Evolutionary conservation across 106 monocot species (phyloP), one percentile per base, ranked within the genome.

Genomic region (Dioscorea alata): DNA sequence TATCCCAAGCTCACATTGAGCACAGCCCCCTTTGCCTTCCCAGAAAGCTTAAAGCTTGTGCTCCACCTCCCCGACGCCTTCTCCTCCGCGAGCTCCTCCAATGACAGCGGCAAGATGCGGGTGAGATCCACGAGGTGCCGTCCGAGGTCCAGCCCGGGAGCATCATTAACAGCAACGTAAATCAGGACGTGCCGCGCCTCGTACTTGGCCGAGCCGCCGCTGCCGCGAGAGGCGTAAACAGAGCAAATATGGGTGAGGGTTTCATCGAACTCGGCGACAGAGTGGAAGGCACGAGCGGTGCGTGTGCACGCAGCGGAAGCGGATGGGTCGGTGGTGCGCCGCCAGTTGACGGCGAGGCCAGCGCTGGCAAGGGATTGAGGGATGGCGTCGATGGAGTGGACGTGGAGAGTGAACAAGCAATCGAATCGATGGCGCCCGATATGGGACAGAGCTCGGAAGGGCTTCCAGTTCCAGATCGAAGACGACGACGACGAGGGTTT

Each of bases 1-100:
- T 77, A 93, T 23, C 84, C 86, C 53, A 97, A 92, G 56, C 83
- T 90, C 18, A 99, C 90, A 69, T 85, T 87, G 16, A 99, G 76
- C 10, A 60, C 31, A 0, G 85, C 93, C 1, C 93, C 90, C 25
- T 62, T 82, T n/a, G 85, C 99, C 71, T 77, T 88, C 10, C 99
- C 99, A 0, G 81, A 83, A 9, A 99, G 79, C 60, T 81, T 75
- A 48, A 90, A 90, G 48, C 76, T 78, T 13, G 99, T 99, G 80
- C 80, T 93, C 99, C 99, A 99, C 73, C 82, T 79, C 48, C 90
- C 87, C n/a, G 56, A 64, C 31, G 79, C 67, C 28, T 68, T 69
- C 64, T 66, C 84, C 31, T 81, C 91, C 64, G 83, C 84, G 18
- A 99, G 68, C 25, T 93, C 92, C 35, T 83, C 85, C 28, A 90